Percentiles rank a stretch among this genome's conserved stretches.
These are phyloP conservation scores for Yamadazyma songkhlaensis DNA, from an alignment of 1,139 yeast species.

Conservation along the genomic window DNA sequence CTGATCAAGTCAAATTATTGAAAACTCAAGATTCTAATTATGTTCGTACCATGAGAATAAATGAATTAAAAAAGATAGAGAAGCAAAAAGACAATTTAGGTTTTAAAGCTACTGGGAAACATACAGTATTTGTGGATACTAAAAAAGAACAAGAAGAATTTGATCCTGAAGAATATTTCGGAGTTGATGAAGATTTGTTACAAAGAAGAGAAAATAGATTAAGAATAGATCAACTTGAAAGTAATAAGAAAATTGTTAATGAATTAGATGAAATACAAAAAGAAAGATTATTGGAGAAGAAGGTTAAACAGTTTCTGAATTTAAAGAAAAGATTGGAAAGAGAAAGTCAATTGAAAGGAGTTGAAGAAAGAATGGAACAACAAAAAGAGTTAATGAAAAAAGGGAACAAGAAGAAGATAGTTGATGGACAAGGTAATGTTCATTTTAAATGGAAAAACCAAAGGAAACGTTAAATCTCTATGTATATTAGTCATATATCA, in stretches of 20 bases:
- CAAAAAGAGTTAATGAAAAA: slow-evolving; percentile 88
- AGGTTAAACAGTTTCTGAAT: slow-evolving; percentile 54
- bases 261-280: slow-evolving; percentile 31
- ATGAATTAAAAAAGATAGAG: slow-evolving; percentile 64
- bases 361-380: slow-evolving; percentile 68
- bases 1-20: slow-evolving; percentile 75
- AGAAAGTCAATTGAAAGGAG: slow-evolving; percentile 61
- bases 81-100: slow-evolving; percentile 54
- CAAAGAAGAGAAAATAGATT: slow-evolving; percentile 71
- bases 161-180: slow-evolving; percentile 61
- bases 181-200: slow-evolving; percentile 65
- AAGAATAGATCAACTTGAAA: slow-evolving; percentile 57
- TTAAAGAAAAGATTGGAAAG: slow-evolving; percentile 63
- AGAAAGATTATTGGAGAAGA: slow-evolving; percentile 50
- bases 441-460: slow-evolving; percentile 85
- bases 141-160: slow-evolving; percentile 55
- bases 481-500: background rate
- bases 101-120: slow-evolving; percentile 63
- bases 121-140: slow-evolving; percentile 80
- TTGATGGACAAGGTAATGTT: slow-evolving; percentile 60
- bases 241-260: slow-evolving; percentile 24
- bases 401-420: slow-evolving; percentile 78
- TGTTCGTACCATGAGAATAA: slow-evolving; percentile 69
- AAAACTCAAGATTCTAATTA: slow-evolving; percentile 91
- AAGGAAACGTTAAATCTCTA: slow-evolving; percentile 58